Evolutionary conservation across 495 filamentous ascomycete species (phyloP).

Genomic region (Aspergillus taichungensis): DNA sequence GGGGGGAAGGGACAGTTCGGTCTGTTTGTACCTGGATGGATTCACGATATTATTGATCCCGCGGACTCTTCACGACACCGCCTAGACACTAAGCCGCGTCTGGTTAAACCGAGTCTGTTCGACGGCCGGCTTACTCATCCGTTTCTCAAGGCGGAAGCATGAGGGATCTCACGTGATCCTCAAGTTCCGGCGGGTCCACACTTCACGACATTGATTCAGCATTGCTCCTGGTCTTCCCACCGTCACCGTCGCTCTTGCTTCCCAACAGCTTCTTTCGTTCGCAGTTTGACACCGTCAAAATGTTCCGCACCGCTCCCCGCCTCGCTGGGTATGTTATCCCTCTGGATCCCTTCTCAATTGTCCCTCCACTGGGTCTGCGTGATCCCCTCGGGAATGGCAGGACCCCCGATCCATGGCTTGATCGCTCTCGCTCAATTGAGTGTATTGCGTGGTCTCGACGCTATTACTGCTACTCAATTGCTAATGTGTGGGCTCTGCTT

Average conservation of each 20-base stretch:
- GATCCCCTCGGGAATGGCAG: too few relatives aligned
- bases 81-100: constrained; percentile 17
- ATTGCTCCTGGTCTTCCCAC: constrained; percentile 11
- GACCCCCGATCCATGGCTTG: constrained; percentile 6
- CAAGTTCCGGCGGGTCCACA: constrained; percentile 20
- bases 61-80: constrained; percentile 7
- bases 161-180: constrained; percentile 26
- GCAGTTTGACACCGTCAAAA: constrained; percentile 29
- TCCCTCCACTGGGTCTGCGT: too few relatives aligned
- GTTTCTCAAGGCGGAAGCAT: constrained; percentile 30
- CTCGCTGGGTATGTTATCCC: constrained; percentile 35
- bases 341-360: neutral
- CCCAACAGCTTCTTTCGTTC: constrained; percentile 19
- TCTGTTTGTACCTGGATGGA: neutral
- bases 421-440: constrained; percentile 16
- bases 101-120: too few relatives aligned
- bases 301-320: constrained; percentile 41
- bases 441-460: neutral
- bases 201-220: constrained; percentile 28
- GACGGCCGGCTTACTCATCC: too few relatives aligned
- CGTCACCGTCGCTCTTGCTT: constrained; percentile 17
- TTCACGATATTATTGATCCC: neutral
- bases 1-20: constrained; percentile 3
- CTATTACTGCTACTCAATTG: constrained; percentile 15
- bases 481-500: constrained; percentile 4